These are phyloP conservation scores for Euphorbia peplus DNA, from an alignment of 345 rosid genomes.

Conservation along the genomic window DNA sequence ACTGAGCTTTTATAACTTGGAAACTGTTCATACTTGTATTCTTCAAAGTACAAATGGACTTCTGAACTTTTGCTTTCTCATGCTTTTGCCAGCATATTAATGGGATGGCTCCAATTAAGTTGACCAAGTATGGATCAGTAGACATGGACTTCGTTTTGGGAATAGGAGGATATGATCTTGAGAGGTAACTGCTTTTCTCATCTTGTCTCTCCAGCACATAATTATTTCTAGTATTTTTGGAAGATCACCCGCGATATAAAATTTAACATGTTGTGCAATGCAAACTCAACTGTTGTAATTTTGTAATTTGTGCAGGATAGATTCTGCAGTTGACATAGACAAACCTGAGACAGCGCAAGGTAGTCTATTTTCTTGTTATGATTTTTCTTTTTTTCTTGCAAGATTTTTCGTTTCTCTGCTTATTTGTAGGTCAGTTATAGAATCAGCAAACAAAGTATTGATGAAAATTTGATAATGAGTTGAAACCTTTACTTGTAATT, in stretches of 20 bases:
- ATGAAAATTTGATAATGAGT: background rate
- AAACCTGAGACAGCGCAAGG: slow-evolving; percentile 40
- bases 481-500: background rate
- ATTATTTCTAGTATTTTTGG: slow-evolving; percentile 1
- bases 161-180: slow-evolving; percentile 72
- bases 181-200: slow-evolving; percentile 40
- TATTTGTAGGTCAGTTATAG: background rate
- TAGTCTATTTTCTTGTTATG: slow-evolving; percentile 16
- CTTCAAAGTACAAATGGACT: background rate
- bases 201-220: background rate
- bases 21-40: background rate
- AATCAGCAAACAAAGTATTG: background rate
- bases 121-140: slow-evolving; percentile 53
- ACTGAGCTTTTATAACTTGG: background rate
- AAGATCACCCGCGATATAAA: background rate
- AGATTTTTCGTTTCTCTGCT: background rate
- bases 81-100: slow-evolving; percentile 47
- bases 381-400: background rate
- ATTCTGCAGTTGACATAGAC: slow-evolving; percentile 47
- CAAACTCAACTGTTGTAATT: background rate
- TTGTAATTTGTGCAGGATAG: slow-evolving; percentile 45
- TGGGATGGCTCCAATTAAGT: slow-evolving; percentile 59
- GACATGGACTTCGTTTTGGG: slow-evolving; percentile 80
- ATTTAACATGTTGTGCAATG: slow-evolving; percentile 8
- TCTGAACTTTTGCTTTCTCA: background rate